Evolutionary conservation across 345 rosid species (phyloP), one percentile per base, ranked within the genome.

Genomic region (Stellera chamaejasme): DNA sequence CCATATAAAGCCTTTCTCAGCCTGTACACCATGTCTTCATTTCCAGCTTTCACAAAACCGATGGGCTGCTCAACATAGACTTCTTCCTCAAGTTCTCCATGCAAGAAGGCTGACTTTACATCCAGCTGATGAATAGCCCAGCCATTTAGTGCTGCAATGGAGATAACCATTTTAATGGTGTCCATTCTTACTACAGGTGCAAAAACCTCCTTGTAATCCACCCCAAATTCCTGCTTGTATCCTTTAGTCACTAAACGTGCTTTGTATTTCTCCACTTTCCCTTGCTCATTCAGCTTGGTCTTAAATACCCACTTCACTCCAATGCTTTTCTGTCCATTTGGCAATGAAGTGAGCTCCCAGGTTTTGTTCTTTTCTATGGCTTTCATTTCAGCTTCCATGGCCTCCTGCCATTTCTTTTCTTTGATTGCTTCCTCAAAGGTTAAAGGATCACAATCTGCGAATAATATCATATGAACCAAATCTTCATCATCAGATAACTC

Each of bases 241-340:
- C 39, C 39, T 32, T 32, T 32, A 32, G 39, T 3, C 1, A 32
- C 39, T 3, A 32, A 8, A 5, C 39, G 39, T 4, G 39, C 39
- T 3, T 32, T 32, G 8, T 32, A 32, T 32, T 32, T 32, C 8
- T 15, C n/a, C n/a, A 46, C 43, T 43, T 54, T 4, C 9, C 43
- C 58, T 12, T 27, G 10, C 28, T 54, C 58, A 27, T 54, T 54
- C 6, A 54, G 6, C 23, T 26, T 54, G 14, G 58, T 54, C 42
- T 54, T 54, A 13, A 27, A 54, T 6, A 54, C n/a, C 43, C 58
- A 54, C 13, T 27, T 54, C 23, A 54, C 58, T 5, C 15, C 41
- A 54, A n/a, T 28, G 3, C 2, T 36, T 54, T 54, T 27, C 14
- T 32, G 3, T 32, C 39, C 39, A 4, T 32, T 32, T 32, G 39